Base-by-base conservation (phyloP, 1,139 yeast species). In the Suhomyces coccinellae region DNA sequence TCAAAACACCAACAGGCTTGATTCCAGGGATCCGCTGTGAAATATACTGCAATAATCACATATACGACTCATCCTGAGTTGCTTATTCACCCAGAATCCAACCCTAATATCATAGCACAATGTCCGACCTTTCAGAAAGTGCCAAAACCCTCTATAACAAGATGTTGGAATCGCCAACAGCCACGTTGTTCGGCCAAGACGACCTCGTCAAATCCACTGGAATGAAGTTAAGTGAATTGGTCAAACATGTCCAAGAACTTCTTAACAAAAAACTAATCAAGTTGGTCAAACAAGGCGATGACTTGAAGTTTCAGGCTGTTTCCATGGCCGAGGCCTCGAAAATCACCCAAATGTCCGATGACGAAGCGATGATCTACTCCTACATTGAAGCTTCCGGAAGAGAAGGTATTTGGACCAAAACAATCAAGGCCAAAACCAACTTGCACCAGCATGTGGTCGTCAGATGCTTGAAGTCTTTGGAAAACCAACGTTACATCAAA, bases 331-430 rank as follows among this genome's bases (percentile, higher is more conserved):
- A 87, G 52, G 95, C 95, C 10, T 75, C 71, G 29, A 86, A 85
- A 58, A 80, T 87, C 52, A 74, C 83, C 31, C 77, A 80, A 34
- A 89, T 93, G 96, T 63, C 79, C 13, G 81, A 83, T 16, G 99
- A 95, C 58, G 99, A 95, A 65, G 86, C 93, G 30, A 82, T 93
- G 80, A 87, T 93, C 32, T 95, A 91, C 62, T 83, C 93, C 0
- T 84, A 89, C 60, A 93, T 93, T 53, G 96, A 88, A 59, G 95
- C 95, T 0, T 80, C 96, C 7, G 96, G 95, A 3, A 78, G 98
- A 62, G 98, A 91, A 65, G 98, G 98, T 40, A 85, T 86, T 43
- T 93, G 99, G 99, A 88, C 96, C 14, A 90, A 90, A 66, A 89
- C 96, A 10, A 81, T 93, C 56, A 89, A 89, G 61, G 89, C 95